These are phyloP conservation scores for Liquidambar formosana DNA, from an alignment of 164 flowering plant species.

Conservation along the genomic window DNA sequence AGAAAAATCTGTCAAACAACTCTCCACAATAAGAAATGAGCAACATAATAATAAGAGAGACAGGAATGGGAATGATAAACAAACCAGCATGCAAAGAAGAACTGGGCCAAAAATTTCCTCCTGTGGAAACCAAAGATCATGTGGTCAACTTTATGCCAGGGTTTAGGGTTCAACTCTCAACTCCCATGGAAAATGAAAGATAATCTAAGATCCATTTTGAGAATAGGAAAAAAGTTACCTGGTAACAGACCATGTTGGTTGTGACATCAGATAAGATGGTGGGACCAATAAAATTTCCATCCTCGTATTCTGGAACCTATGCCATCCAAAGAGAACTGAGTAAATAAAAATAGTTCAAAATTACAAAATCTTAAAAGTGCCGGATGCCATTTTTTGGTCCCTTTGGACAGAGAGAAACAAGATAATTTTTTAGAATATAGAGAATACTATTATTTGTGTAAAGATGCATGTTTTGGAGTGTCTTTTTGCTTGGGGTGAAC, in stretches of 20 bases:
- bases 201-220: slow-evolving; percentile 3
- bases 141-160: neutral
- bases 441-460: no score
- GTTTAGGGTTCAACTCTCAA: neutral
- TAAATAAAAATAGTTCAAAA: neutral
- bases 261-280: slow-evolving; percentile 79
- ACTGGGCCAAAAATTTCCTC: slow-evolving; percentile 77
- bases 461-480: no score
- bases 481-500: no score
- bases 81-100: slow-evolving; percentile 68
- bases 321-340: neutral
- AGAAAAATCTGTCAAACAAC: slow-evolving; percentile 2
- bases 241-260: slow-evolving; percentile 83
- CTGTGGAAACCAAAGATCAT: slow-evolving; percentile 30
- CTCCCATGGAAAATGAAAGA: slow-evolving; percentile 10
- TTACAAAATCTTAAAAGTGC: no score
- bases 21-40: neutral
- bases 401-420: no score
- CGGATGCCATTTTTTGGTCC: no score
- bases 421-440: no score
- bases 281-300: slow-evolving; percentile 92
- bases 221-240: slow-evolving; percentile 45
- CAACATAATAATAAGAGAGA: neutral
- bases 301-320: slow-evolving; percentile 85
- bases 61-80: neutral